Conservation (phyloP, 768 basidiomycete species). For the Plicaturopsis crispa region DNA sequence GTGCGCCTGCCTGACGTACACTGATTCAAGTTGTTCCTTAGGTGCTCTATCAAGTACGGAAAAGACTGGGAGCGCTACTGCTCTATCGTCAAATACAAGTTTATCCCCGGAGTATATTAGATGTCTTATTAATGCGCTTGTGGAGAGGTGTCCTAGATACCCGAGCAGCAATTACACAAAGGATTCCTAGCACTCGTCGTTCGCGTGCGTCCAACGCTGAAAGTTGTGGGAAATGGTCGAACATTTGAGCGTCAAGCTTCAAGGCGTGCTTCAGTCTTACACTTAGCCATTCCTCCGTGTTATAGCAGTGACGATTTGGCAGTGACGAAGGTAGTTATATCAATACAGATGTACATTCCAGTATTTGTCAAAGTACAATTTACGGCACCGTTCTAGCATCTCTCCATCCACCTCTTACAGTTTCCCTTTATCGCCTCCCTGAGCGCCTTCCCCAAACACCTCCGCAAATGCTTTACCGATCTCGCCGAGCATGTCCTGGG, state of each 20-base stretch:
- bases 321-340: too few species aligned
- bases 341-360: too few species aligned
- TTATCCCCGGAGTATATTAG: slow-evolving; percentile 83
- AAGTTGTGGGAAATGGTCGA: too few species aligned
- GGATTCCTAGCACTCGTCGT: too few species aligned
- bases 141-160: background rate
- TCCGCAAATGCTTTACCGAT: slow-evolving; percentile 66
- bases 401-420: too few species aligned
- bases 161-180: background rate
- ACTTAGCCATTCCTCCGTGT: too few species aligned
- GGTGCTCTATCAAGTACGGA: slow-evolving; percentile 85
- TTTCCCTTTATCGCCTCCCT: slow-evolving; percentile 30
- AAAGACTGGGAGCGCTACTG: slow-evolving; percentile 94
- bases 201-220: too few species aligned
- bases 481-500: slow-evolving; percentile 67
- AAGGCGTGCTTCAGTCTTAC: too few species aligned
- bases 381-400: too few species aligned
- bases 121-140: background rate
- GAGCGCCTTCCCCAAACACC: slow-evolving; percentile 51
- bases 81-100: slow-evolving; percentile 80
- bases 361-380: too few species aligned
- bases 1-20: background rate
- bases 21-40: slow-evolving; percentile 14
- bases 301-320: too few species aligned
- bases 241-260: too few species aligned